phyloP scores from a whole-genome alignment of 2,329 filamentous ascomycete genomes.

The Ophiosphaerella korrae region DNA sequence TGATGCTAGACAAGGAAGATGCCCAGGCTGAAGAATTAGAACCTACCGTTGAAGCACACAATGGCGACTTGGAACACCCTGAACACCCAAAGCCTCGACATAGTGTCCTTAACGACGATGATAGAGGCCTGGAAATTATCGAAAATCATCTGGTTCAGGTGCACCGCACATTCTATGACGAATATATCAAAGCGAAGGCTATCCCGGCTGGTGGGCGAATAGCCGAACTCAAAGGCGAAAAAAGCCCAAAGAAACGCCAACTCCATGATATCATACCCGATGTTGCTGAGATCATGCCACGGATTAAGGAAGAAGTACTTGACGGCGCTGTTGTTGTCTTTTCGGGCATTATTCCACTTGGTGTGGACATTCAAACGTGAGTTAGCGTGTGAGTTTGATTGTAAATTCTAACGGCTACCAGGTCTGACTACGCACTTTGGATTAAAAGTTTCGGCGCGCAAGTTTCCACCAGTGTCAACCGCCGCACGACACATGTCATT shows the following conservation, averaged over 20 bases:
- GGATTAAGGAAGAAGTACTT: conserved; percentile 78
- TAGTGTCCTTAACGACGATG: conserved; percentile 84
- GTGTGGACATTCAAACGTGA: conserved; percentile 71
- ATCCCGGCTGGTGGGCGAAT: conserved; percentile 52
- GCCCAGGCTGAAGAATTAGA: conserved; percentile 62
- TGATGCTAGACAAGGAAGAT: conserved; percentile 85
- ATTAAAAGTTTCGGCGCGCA: conserved; percentile 83
- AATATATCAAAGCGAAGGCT: conserved; percentile 68
- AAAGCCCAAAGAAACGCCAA: conserved; percentile 54
- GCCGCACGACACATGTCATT: conserved; percentile 70
- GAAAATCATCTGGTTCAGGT: conserved; percentile 76
- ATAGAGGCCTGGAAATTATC: conserved; percentile 78
- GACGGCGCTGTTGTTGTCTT: conserved; percentile 79
- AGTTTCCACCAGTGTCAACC: conserved; percentile 63
- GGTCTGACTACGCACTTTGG: conserved; percentile 85
- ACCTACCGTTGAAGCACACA: conserved; percentile 45
- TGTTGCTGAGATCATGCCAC: conserved; percentile 80
- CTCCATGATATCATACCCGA: conserved; percentile 72
- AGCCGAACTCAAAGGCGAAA: conserved; percentile 58
- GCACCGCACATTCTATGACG: conserved; percentile 80
- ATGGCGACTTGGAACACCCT: conserved; percentile 43
- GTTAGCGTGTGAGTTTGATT: not conserved
- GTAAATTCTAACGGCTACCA: conserved; percentile 29
- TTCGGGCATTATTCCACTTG: conserved; percentile 86
- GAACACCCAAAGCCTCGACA: conserved; percentile 62